Percentiles rank a stretch among this genome's conserved stretches.
Conservation (phyloP, 179 eudicot species). For the Actinidia polygama region DNA sequence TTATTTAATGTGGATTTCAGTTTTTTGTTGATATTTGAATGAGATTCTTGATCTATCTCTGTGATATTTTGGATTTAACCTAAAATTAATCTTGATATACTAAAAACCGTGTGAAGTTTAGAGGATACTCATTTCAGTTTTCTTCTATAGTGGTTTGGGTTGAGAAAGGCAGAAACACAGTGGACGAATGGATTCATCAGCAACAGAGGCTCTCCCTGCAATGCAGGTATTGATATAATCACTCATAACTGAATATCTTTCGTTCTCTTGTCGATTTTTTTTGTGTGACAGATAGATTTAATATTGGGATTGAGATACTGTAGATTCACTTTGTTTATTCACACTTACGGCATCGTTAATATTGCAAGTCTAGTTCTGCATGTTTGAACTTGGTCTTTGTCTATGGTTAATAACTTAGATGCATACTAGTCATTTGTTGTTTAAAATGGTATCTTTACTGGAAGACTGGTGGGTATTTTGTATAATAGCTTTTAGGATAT, state of each 20-base stretch:
- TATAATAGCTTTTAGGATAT: too few species aligned
- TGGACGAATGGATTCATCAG: slow-evolving; percentile 40
- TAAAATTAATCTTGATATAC: not conserved
- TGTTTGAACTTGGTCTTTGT: not conserved
- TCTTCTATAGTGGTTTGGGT: not conserved
- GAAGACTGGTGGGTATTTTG: too few species aligned
- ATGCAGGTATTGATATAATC: slow-evolving; percentile 31
- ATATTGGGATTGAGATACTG: not conserved
- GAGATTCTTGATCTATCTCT: not conserved
- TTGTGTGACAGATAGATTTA: too few species aligned
- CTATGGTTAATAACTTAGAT: slow-evolving; percentile 13
- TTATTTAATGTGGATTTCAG: not conserved
- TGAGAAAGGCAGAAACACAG: slow-evolving; percentile 2
- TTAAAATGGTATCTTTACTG: too few species aligned
- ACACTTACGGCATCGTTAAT: not conserved
- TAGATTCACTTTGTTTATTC: not conserved
- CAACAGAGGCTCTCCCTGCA: slow-evolving; percentile 28
- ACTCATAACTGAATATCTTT: not conserved
- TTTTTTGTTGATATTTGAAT: not conserved
- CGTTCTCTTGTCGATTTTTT: not conserved
- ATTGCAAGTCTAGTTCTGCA: not conserved
- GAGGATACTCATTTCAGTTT: slow-evolving; percentile 3
- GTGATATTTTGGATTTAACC: not conserved
- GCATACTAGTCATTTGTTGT: too few species aligned
- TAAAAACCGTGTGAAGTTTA: not conserved